Evolutionary conservation across 2,329 filamentous ascomycete species (phyloP).

Genomic region (Helicocarpus griseus): DNA sequence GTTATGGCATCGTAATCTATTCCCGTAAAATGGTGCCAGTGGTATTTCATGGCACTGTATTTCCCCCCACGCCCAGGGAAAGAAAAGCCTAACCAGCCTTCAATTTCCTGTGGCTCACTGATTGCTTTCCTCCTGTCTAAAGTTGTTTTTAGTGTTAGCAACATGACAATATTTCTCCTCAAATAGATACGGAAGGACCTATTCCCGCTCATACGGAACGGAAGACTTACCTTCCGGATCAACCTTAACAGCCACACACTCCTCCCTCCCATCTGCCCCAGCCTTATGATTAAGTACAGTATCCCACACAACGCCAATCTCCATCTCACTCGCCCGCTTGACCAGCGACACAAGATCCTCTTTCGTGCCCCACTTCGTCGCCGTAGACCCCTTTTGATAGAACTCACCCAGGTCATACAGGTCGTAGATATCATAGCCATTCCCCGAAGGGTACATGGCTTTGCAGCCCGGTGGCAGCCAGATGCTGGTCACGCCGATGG

Average conservation of each 20-base stretch:
- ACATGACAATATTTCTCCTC: neutral
- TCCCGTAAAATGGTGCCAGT: constrained; percentile 58
- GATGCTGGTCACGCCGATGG: constrained; percentile 51
- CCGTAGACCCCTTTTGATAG: constrained; percentile 53
- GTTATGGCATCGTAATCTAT: constrained; percentile 55
- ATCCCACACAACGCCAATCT: constrained; percentile 56
- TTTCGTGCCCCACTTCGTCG: constrained; percentile 61
- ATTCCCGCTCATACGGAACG: neutral
- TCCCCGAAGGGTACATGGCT: constrained; percentile 50
- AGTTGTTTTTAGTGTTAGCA: constrained; percentile 5
- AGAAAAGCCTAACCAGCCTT: constrained; percentile 58
- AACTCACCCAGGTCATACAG: constrained; percentile 64
- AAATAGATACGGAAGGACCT: neutral
- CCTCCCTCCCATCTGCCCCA: constrained; percentile 56
- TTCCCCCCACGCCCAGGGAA: constrained; percentile 52
- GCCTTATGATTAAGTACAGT: constrained; percentile 65
- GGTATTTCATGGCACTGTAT: constrained; percentile 55
- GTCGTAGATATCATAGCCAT: constrained; percentile 63
- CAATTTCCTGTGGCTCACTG: constrained; percentile 50
- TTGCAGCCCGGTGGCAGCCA: constrained; percentile 68
- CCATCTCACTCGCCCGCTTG: constrained; percentile 41
- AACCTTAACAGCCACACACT: constrained; percentile 54
- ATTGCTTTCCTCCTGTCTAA: constrained; percentile 47
- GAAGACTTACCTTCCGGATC: constrained; percentile 37
- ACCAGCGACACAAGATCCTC: constrained; percentile 49